Base-by-base conservation (phyloP, 129 eudicot species). In the Scalesia atractyloides region DNA sequence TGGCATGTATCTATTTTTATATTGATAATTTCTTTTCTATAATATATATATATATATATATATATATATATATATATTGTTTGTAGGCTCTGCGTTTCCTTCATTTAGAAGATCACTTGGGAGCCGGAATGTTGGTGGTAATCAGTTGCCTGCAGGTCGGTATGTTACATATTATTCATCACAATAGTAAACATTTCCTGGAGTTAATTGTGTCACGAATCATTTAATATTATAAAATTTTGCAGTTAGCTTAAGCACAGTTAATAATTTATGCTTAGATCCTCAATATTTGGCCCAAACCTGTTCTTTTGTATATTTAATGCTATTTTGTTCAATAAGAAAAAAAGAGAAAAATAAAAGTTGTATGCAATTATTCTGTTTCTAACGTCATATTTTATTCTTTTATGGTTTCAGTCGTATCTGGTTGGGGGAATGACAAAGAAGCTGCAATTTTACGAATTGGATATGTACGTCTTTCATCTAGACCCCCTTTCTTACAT, bases 381-480 rank as follows among this genome's bases (percentile, higher is more conserved):
- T 68, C 34, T 68, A 47, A 74, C 15, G 41, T 63, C 46, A 47
- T 53, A 15, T 57, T 66, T 59, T 71, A 39, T 30, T 63, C 18
- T 66, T 20, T 37, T 72, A 52, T 74, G 22, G 49, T 81, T 72
- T 79, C 76, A 92, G 98, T 86, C 22, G 14, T 71, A 64, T 82
- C 89, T 43, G 51, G 66, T 73, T 92, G 96, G 96, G 95, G 79
- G 30, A 78, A 82, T 84, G 96, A 89, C 82, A 85, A 86, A 76
- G 98, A 93, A 58, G 98, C 95, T 64, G 76, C 67, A 73, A 20
- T 71, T 72, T 72, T 89, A 75, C 92, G 98, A 43, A 64, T 89
- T 72, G 98, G 98, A 79, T 88, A 85, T 75, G 98, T 93, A 93
- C 16, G 92, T 82, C 48, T 77, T 70, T 66, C 17, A 9, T 64